Evolutionary conservation across 331 rosid genomes (phyloP), one percentile per base, ranked within the genome.

Genomic region (Malus hybrid): DNA sequence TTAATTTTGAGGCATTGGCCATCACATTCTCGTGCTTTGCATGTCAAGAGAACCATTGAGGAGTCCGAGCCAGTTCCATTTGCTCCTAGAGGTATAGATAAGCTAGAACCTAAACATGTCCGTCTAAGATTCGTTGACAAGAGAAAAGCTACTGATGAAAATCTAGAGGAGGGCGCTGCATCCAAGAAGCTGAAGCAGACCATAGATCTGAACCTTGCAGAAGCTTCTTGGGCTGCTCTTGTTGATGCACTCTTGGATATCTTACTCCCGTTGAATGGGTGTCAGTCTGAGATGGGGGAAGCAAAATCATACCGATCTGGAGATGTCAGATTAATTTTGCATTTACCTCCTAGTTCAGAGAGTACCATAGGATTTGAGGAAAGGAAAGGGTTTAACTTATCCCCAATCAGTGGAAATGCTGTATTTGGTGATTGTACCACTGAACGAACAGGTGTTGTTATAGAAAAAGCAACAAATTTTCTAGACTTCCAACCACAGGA

Each of bases 1-100:
- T 80, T 94, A 88, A 87, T 94, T 85, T 88, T 94, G 92, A 88
- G 97, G 89, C 93, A 92, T 76, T 94, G 99, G 99, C 99, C 97
- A 32, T 94, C 99, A 24, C 99, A 94, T 86, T 82, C 96, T 75
- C 96, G 99, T 74, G 96, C 99, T 68, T 80, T 94, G 86, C 89
- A 82, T 79, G 97, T 94, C 74, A 92, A 83, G 86, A 81, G 79
- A 85, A 84, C 87, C 73, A 92, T 94, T 74, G 93, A 89, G 86
- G 93, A 92, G 78, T 80, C 92, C 20, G 97, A 92, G 64, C 85
- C 91, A 50, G 83, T 90, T 83, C 92, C 96, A 54, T 92, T 83
- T 87, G 89, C 97, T 76, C 99, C 99, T 13, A 90, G 87, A 86
- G 99, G 99, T 78, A 92, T 94, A 80, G 99, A 94, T 84, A 94